Percentiles rank a stretch among this genome's conserved stretches.
phyloP scores from a whole-genome alignment of 768 basidiomycete genomes.

The Leccinellum rugosiceps region DNA sequence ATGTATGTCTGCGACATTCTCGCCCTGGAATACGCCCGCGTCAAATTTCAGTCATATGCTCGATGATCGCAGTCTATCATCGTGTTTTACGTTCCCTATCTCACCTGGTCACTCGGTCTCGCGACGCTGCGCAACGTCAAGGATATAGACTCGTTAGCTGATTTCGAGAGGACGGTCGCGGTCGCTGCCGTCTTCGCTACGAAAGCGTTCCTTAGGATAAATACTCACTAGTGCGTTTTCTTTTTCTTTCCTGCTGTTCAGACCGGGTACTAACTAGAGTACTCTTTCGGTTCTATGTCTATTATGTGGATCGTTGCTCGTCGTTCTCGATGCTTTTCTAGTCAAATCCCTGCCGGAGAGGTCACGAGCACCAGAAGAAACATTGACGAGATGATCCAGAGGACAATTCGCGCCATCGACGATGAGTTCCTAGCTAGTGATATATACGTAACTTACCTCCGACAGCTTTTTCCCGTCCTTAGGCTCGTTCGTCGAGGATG shows the following conservation, averaged over 20 bases:
- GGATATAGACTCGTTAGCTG: conserved; percentile 74
- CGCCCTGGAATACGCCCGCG: conserved; percentile 87
- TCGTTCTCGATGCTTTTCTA: conserved; percentile 81
- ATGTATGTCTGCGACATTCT: conserved; percentile 92
- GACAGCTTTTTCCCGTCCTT: conserved; percentile 71
- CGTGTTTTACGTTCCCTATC: conserved; percentile 83
- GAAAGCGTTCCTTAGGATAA: conserved; percentile 87
- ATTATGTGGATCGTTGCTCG: conserved; percentile 86
- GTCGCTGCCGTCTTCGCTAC: conserved; percentile 86
- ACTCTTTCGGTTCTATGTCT: conserved; percentile 25
- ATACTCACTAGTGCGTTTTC: conserved; percentile 78
- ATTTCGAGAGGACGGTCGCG: conserved; percentile 90
- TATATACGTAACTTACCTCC: conserved; percentile 80
- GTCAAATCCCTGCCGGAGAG: too few species aligned
- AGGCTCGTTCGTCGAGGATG: conserved; percentile 70
- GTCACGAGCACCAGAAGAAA: too few species aligned
- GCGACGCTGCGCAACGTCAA: conserved; percentile 75
- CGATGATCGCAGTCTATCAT: conserved; percentile 90
- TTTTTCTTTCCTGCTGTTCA: background rate
- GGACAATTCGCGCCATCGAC: too few species aligned
- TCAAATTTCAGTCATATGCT: conserved; percentile 94
- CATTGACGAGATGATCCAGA: too few species aligned
- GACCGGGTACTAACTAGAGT: background rate
- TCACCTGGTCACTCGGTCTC: conserved; percentile 63
- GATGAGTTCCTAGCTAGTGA: too few species aligned